Evolutionary conservation across 2,329 filamentous ascomycete genomes (phyloP).

Genomic region (Aspergillus pseudonomiae): DNA sequence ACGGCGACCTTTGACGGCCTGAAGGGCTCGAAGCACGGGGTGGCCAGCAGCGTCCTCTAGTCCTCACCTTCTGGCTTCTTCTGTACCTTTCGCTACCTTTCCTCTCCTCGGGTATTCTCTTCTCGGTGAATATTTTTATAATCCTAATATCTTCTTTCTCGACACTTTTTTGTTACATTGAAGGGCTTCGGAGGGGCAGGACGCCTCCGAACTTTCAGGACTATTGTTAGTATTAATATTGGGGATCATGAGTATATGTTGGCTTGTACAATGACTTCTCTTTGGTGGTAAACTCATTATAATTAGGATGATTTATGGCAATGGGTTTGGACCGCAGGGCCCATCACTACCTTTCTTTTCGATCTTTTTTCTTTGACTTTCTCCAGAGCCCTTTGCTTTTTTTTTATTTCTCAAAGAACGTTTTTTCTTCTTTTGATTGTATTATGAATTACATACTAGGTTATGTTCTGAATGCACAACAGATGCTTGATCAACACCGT

Average conservation of each 20-base stretch:
- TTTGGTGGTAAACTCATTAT: constrained; percentile 22
- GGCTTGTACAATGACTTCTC: constrained; percentile 29
- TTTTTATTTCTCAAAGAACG: background rate
- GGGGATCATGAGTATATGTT: constrained; percentile 22
- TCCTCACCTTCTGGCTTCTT: constrained; percentile 15
- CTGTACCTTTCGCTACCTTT: constrained; percentile 2
- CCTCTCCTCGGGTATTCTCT: background rate
- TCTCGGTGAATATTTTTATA: constrained; percentile 10
- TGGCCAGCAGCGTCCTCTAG: constrained; percentile 46
- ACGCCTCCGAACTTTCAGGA: constrained; percentile 30
- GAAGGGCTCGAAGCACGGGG: constrained; percentile 40
- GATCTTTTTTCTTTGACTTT: background rate
- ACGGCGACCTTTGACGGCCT: constrained; percentile 37
- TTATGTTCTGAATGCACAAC: background rate
- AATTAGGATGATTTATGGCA: constrained; percentile 12
- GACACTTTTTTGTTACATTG: constrained; percentile 6
- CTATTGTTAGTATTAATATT: constrained; percentile 19
- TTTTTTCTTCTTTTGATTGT: constrained; percentile 1
- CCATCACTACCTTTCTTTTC: constrained; percentile 6
- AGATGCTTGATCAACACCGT: background rate
- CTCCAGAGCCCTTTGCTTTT: background rate
- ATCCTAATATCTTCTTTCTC: constrained; percentile 5
- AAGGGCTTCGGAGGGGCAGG: constrained; percentile 33
- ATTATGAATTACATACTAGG: background rate
- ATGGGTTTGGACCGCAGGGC: constrained; percentile 10